phyloP scores from a whole-genome alignment of 148 eudicot species.

The Rhododendron griersonianum region DNA sequence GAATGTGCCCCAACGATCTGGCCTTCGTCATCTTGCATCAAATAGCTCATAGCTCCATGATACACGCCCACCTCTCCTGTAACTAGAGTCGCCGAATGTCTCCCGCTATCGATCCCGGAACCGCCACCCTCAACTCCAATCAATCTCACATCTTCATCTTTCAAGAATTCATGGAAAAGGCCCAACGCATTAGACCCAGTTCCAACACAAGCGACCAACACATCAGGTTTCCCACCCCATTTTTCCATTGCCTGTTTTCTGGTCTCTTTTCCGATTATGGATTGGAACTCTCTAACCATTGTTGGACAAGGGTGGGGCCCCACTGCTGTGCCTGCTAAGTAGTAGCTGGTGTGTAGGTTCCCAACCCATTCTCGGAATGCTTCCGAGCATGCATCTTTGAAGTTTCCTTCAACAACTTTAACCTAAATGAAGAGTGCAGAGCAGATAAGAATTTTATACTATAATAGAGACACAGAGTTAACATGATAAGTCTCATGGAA shows the following conservation, averaged over 20 bases:
- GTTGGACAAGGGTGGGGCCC: slow-evolving; percentile 95
- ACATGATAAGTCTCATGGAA: too few relatives aligned
- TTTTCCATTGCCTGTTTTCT: slow-evolving; percentile 84
- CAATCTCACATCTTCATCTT: slow-evolving; percentile 71
- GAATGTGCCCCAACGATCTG: slow-evolving; percentile 93
- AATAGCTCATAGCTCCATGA: slow-evolving; percentile 97
- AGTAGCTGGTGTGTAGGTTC: slow-evolving; percentile 89
- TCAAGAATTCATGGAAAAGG: slow-evolving; percentile 82
- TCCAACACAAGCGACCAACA: slow-evolving; percentile 89
- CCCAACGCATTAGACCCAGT: slow-evolving; percentile 98
- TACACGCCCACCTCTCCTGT: slow-evolving; percentile 92
- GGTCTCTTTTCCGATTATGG: slow-evolving; percentile 91
- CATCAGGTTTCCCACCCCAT: slow-evolving; percentile 97
- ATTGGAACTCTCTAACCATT: slow-evolving; percentile 92
- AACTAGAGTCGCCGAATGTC: slow-evolving; percentile 84
- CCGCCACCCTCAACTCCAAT: slow-evolving; percentile 95
- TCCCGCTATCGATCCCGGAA: slow-evolving; percentile 62
- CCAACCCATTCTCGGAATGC: slow-evolving; percentile 98
- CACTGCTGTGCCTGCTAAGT: slow-evolving; percentile 89
- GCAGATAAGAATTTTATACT: too few relatives aligned
- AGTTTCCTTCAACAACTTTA: background rate
- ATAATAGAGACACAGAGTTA: too few relatives aligned
- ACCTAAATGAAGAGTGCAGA: background rate
- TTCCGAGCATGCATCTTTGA: slow-evolving; percentile 95
- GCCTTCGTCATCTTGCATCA: slow-evolving; percentile 96